Base-by-base conservation (phyloP, 2,329 filamentous ascomycete species). In the Nemania abortiva region DNA sequence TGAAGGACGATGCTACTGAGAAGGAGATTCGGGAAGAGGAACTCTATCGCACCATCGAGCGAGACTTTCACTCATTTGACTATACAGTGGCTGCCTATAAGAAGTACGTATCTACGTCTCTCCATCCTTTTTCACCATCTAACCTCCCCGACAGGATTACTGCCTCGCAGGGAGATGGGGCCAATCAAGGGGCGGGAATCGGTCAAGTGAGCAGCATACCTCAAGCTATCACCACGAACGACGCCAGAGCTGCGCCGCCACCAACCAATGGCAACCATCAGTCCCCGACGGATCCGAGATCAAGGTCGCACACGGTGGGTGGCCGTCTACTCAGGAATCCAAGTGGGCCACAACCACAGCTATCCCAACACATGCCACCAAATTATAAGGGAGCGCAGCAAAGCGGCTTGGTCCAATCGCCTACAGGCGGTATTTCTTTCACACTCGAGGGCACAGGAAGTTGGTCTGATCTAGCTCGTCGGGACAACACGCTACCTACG, bases 11-110 rank as follows among this genome's bases (percentile, higher is more conserved):
- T 82, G 96, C 96, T 1, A 97, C 95, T 0, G 93, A 94, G 50
- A 95, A 97, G 80, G 95, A 99, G 79, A 97, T 98, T 65, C 88
- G 95, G 24, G 94, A 97, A 74, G 95, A 99, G 71, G 95, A 98
- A 80, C 86, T 98, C 24, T 96, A 98, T 79, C 90, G 90, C 72
- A 92, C 97, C 88, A 98, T 99, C 70, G 96, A 99, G 81, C 92
- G 89, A 4, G 92, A 97, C 76, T 99, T 98, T 78, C 90, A 92
- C 79, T 93, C 95, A 0, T 99, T 98, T 79, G 96, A 99, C 80
- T 99, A 99, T 81, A 98, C 95, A 0, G 83, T 91, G 2, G 90
- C 93, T 22, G 92, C 90, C 3, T 95, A 94, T 76, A 90, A 91
- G 77, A 91, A 91, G 87, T 94, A 72, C 54, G 67, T 37, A 56